Base-by-base conservation (phyloP, 805 yeast species). In the Cyberlindnera suaveolens region DNA sequence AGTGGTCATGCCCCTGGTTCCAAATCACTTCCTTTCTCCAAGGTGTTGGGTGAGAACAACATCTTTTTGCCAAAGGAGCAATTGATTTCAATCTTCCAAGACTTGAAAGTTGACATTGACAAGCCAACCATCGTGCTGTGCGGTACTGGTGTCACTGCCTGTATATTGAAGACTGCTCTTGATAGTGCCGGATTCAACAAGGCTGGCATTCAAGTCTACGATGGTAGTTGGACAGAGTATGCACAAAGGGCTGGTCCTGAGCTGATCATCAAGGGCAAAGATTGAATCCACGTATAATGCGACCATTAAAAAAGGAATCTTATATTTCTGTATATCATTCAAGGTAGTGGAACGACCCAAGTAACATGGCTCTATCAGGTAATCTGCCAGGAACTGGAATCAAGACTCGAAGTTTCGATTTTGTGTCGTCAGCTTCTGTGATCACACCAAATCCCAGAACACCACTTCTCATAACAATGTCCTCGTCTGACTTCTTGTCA, bases 141-240 rank as follows among this genome's bases (percentile, higher is more conserved):
- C 61, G 99, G 98, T 26, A 83, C 97, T 1, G 99, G 98, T 37
- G 97, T 93, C 39, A 82, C 97, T 10, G 98, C 97, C 1, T 87
- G 91, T 49, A 80, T 93, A 34, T 72, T 91, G 37, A 83, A 85
- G 62, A 68, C 83, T 8, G 98, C 95, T 2, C 60, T 85, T 34
- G 80, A 78, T 44, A 56, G 66, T n/a, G 70, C 75, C 10, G 80
- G 78, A 0, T 65, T 69, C 27, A 61, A 67, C 34, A 58, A 69
- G 7, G 62, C 61, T 5, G 72, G 70, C 16, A 66, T 82, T 13
- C 72, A 73, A 33, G 74, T 85, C 18, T 85, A 85, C 54, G 99
- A 93, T 56, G 99, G 95, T 10, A 78, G 87, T 35, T 85, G 95
- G 95, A 77, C 82, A 7, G 96, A 88, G 57, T 87, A 91, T 85